Evolutionary conservation across 1,284 basidiomycete genomes (phyloP).

Genomic region (Inonotus obliquus): DNA sequence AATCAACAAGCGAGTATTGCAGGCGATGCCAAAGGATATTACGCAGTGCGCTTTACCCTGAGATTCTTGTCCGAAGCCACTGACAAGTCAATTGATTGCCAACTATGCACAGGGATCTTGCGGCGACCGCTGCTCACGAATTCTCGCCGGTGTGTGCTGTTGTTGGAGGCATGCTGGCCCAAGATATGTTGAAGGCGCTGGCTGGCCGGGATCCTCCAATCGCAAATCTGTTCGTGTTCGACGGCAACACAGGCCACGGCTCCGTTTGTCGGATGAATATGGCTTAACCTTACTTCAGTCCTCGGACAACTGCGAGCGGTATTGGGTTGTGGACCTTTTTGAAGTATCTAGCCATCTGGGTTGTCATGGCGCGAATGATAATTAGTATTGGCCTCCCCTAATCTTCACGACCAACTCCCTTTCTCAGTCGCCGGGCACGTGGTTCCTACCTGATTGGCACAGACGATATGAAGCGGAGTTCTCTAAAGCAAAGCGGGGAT

Average conservation of each 20-base stretch:
- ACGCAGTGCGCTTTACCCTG: slow-evolving; percentile 46
- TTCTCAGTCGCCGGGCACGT: neutral
- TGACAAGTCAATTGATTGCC: neutral
- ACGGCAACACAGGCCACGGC: slow-evolving; percentile 75
- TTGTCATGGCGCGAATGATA: neutral
- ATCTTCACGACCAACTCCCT: neutral
- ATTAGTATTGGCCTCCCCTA: neutral
- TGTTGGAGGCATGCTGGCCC: slow-evolving; percentile 89
- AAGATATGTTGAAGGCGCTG: slow-evolving; percentile 91
- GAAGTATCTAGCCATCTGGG: neutral
- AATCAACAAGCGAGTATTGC: slow-evolving; percentile 65
- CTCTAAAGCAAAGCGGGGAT: neutral
- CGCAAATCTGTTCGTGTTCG: slow-evolving; percentile 88
- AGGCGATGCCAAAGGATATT: slow-evolving; percentile 48
- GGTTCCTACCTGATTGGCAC: neutral
- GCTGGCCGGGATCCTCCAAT: slow-evolving; percentile 89
- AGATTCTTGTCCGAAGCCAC: neutral
- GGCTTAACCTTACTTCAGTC: slow-evolving; percentile 23
- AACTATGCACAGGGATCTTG: slow-evolving; percentile 43
- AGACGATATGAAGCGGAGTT: neutral
- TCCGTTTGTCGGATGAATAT: slow-evolving; percentile 57
- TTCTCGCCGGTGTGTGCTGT: slow-evolving; percentile 90
- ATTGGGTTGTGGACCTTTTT: neutral
- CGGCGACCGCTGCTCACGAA: slow-evolving; percentile 74
- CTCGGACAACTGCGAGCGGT: neutral